These are phyloP conservation scores for Xylaria sp. DNA, from an alignment of 2,329 filamentous ascomycete species.

Conservation along the genomic window DNA sequence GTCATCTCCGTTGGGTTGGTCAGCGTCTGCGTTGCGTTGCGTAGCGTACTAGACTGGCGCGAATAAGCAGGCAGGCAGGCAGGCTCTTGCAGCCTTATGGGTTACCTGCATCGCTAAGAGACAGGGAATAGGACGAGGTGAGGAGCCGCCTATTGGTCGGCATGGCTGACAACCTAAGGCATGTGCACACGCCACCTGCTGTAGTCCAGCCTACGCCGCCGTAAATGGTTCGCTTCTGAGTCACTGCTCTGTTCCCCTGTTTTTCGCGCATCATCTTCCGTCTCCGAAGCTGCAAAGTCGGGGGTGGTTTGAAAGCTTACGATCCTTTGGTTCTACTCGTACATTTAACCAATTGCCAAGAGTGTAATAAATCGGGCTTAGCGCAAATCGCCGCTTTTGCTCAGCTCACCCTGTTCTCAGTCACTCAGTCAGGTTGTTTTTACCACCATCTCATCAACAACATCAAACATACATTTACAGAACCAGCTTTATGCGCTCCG, in stretches of 20 bases:
- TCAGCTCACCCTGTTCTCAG: background rate
- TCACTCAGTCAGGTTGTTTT: too few species aligned
- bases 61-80: background rate
- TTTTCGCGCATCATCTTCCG: background rate
- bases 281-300: background rate
- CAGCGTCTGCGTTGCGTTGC: background rate
- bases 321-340: too few species aligned
- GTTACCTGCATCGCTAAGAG: background rate
- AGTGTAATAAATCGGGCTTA: background rate
- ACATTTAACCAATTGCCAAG: background rate
- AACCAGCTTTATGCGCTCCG: too few species aligned
- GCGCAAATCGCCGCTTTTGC: too few species aligned
- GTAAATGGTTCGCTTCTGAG: conserved; percentile 6
- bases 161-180: background rate
- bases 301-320: too few species aligned
- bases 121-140: background rate
- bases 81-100: background rate
- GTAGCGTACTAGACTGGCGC: background rate
- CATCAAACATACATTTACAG: too few species aligned
- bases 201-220: background rate
- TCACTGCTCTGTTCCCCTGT: background rate
- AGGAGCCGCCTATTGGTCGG: background rate
- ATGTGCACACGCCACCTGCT: background rate
- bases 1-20: background rate
- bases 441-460: too few species aligned